phyloP scores from a whole-genome alignment of 345 rosid genomes.

The Trapa bicornis region DNA sequence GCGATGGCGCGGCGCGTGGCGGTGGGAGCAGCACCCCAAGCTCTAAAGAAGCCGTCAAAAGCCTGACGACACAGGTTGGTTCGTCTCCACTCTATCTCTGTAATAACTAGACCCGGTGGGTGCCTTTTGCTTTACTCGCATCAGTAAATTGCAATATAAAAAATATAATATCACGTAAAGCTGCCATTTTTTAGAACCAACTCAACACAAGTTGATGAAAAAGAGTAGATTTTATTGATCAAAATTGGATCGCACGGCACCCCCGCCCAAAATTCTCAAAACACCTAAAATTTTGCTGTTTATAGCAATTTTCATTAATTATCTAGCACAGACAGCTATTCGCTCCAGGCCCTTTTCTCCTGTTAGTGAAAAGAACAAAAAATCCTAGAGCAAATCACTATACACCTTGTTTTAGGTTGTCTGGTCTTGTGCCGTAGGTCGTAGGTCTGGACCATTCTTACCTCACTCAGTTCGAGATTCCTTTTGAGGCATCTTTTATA shows the following conservation, averaged over 20 bases:
- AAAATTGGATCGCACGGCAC: too few relatives aligned
- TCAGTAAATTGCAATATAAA: neutral
- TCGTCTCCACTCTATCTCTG: slow-evolving; percentile 2
- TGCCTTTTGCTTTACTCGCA: neutral
- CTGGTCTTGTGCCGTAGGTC: neutral
- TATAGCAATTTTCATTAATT: neutral
- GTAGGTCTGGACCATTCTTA: neutral
- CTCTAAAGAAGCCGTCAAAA: slow-evolving; percentile 95
- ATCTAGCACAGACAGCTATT: neutral
- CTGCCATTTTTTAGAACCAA: too few relatives aligned
- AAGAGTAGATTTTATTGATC: too few relatives aligned
- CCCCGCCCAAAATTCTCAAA: too few relatives aligned
- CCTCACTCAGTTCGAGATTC: neutral
- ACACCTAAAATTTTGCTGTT: neutral
- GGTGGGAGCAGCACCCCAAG: slow-evolving; percentile 59
- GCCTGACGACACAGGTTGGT: slow-evolving; percentile 90
- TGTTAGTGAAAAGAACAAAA: slow-evolving; percentile 14
- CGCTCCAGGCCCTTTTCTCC: neutral
- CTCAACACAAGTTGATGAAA: too few relatives aligned
- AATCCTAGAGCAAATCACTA: neutral
- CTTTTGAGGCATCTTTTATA: neutral
- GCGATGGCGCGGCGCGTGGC: slow-evolving; percentile 61
- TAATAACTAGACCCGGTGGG: too few relatives aligned
- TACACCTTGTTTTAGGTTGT: neutral
- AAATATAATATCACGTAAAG: too few relatives aligned